Conservation (phyloP, 2,329 filamentous ascomycete species). For the Epichloe amarillans region DNA sequence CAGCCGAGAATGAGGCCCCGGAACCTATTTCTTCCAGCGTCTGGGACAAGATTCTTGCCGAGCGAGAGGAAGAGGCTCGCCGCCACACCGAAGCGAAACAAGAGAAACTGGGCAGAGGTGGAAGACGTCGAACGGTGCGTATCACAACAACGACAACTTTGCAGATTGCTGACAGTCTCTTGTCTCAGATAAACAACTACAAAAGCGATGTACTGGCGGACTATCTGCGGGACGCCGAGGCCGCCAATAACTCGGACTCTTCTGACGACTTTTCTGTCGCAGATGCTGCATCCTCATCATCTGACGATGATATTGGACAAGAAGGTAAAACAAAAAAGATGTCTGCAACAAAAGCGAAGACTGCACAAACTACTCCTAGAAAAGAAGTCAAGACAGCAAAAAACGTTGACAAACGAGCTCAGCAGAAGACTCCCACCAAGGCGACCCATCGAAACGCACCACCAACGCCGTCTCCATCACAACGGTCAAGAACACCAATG, state of each 20-base stretch:
- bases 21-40: constrained; percentile 50
- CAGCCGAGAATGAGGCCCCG: constrained; percentile 36
- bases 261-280: constrained; percentile 22
- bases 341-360: constrained; percentile 12
- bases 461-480: not conserved
- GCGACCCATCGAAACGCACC: not conserved
- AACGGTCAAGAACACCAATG: not conserved
- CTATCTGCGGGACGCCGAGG: constrained; percentile 14
- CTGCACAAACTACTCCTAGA: constrained; percentile 12
- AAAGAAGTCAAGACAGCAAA: constrained; percentile 13
- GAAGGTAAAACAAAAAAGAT: constrained; percentile 24
- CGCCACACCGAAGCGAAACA: constrained; percentile 53
- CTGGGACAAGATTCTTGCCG: constrained; percentile 81
- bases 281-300: constrained; percentile 16
- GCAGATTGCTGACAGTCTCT: not conserved
- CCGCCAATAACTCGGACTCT: constrained; percentile 17
- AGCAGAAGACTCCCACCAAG: constrained; percentile 4
- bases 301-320: constrained; percentile 13
- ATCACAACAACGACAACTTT: not conserved
- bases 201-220: constrained; percentile 14
- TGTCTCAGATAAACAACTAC: constrained; percentile 21
- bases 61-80: constrained; percentile 68
- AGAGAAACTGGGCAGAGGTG: constrained; percentile 74
- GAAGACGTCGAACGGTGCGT: constrained; percentile 46
- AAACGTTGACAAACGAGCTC: constrained; percentile 19